Percentiles rank a stretch among this genome's conserved stretches.
Conservation (phyloP, 345 rosid genomes). For the Bruguiera gymnorhiza region DNA sequence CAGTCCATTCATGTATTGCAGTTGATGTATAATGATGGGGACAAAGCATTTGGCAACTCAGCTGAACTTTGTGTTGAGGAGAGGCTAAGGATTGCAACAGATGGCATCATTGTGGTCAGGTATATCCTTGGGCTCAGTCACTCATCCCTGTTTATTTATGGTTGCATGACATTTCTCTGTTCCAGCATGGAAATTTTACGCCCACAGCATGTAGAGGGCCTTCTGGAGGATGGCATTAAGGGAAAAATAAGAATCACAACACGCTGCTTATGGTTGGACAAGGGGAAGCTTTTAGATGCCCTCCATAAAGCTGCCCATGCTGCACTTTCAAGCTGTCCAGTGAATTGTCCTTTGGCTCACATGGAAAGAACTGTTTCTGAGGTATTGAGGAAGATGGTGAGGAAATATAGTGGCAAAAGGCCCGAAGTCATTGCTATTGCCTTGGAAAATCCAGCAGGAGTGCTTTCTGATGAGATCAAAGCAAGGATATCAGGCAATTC, state of each 20-base stretch:
- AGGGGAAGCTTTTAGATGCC: conserved; percentile 87
- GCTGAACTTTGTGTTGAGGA: conserved; percentile 88
- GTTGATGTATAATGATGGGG: conserved; percentile 98
- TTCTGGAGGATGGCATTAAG: conserved; percentile 50
- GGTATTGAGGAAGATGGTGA: conserved; percentile 80
- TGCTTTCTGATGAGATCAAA: conserved; percentile 66
- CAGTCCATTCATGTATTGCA: conserved; percentile 37
- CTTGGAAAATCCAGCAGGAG: conserved; percentile 70
- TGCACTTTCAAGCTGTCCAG: conserved; percentile 84
- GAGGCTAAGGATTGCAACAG: conserved; percentile 85
- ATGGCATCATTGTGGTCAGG: conserved; percentile 94
- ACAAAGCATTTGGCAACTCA: conserved; percentile 95
- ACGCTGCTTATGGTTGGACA: conserved; percentile 96
- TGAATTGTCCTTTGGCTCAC: conserved; percentile 78
- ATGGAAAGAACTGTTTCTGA: conserved; percentile 89
- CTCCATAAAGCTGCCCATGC: conserved; percentile 94
- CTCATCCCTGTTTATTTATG: conserved; percentile 4
- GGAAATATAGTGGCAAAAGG: conserved; percentile 92
- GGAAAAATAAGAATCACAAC: conserved; percentile 94
- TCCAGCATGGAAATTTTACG: conserved; percentile 90
- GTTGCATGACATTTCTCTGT: conserved; percentile 23
- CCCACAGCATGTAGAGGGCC: conserved; percentile 46
- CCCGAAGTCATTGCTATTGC: conserved; percentile 92
- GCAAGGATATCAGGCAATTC: conserved; percentile 62
- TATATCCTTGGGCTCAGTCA: conserved; percentile 24